phyloP scores from a whole-genome alignment of 495 filamentous ascomycete genomes.

The Chaetomium cochliodes region DNA sequence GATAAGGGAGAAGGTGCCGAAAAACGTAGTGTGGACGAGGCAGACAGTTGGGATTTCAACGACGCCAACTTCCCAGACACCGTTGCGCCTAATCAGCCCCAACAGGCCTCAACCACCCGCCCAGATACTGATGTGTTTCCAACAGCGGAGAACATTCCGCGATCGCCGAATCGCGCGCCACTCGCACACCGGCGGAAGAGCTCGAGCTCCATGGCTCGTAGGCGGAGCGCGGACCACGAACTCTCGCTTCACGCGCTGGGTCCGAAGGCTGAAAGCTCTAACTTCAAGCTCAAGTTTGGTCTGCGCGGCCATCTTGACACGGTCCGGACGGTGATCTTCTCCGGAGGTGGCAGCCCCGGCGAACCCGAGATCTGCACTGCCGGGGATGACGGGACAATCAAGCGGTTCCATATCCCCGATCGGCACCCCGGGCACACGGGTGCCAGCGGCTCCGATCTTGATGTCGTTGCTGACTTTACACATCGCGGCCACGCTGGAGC shows the following conservation, averaged over 20 bases:
- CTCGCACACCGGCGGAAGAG: slow-evolving; percentile 77
- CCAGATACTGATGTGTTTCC: slow-evolving; percentile 86
- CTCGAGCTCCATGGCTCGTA: slow-evolving; percentile 58
- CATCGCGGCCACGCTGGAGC: slow-evolving; percentile 88
- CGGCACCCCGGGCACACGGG: slow-evolving; percentile 54
- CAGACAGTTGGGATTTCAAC: slow-evolving; percentile 91
- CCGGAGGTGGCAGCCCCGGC: slow-evolving; percentile 86
- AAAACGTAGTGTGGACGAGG: slow-evolving; percentile 47
- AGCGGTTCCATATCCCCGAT: slow-evolving; percentile 92
- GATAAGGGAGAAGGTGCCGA: slow-evolving; percentile 37
- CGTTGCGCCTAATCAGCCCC: slow-evolving; percentile 37
- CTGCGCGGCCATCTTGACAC: slow-evolving; percentile 91
- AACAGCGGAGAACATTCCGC: slow-evolving; percentile 72
- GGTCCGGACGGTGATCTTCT: slow-evolving; percentile 91
- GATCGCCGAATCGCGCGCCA: slow-evolving; percentile 73
- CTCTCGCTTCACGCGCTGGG: slow-evolving; percentile 47
- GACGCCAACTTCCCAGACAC: slow-evolving; percentile 60
- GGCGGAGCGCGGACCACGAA: slow-evolving; percentile 58
- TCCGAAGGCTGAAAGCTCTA: slow-evolving; percentile 59
- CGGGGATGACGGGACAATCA: slow-evolving; percentile 92
- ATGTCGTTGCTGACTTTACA: slow-evolving; percentile 89
- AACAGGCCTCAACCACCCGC: slow-evolving; percentile 51
- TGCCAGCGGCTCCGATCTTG: slow-evolving; percentile 66
- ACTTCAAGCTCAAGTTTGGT: slow-evolving; percentile 90
- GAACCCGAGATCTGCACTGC: slow-evolving; percentile 97